A percentile compares a stretch with the other conserved stretches of the same genome.
These are phyloP conservation scores for Lyophyllum semitale DNA, from an alignment of 768 basidiomycete genomes.

Conservation along the genomic window DNA sequence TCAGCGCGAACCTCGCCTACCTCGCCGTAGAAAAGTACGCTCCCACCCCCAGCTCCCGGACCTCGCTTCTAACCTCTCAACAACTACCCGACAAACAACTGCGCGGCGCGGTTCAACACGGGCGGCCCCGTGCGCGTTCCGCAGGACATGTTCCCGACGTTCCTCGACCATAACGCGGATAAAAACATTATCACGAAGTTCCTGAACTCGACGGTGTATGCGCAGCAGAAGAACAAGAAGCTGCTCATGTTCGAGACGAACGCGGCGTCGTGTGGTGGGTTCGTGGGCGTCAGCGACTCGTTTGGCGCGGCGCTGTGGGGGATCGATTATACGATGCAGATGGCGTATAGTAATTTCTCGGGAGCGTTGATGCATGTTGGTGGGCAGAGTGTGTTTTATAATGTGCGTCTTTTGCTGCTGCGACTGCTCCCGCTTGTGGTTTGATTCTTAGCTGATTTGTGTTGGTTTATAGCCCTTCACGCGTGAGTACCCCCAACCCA, in stretches of 20 bases:
- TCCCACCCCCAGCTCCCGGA: too few species aligned
- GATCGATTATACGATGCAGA: constrained; percentile 60
- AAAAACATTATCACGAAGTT: constrained; percentile 52
- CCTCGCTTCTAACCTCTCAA: constrained; percentile 66
- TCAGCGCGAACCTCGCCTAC: constrained; percentile 37
- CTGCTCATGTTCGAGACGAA: constrained; percentile 75
- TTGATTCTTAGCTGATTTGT: constrained; percentile 63
- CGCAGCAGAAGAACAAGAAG: constrained; percentile 43
- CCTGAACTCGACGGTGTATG: constrained; percentile 48
- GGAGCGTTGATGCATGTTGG: too few species aligned
- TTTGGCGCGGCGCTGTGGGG: constrained; percentile 69
- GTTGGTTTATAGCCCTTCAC: too few species aligned
- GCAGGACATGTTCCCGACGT: constrained; percentile 56
- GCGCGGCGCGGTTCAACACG: constrained; percentile 49
- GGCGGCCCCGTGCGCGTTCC: too few species aligned
- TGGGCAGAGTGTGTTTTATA: too few species aligned
- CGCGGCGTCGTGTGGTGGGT: constrained; percentile 70
- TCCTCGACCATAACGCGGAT: constrained; percentile 62
- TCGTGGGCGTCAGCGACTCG: constrained; percentile 60
- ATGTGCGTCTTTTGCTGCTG: too few species aligned
- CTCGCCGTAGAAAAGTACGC: constrained; percentile 62
- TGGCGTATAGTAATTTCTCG: too few species aligned
- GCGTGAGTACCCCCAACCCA: too few species aligned
- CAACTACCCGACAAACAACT: constrained; percentile 67
- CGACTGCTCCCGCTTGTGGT: constrained; percentile 50